A percentile compares a stretch with the other conserved stretches of the same genome.
Conservation (phyloP, 768 basidiomycete species). For the Coprinopsis cinerea region DNA sequence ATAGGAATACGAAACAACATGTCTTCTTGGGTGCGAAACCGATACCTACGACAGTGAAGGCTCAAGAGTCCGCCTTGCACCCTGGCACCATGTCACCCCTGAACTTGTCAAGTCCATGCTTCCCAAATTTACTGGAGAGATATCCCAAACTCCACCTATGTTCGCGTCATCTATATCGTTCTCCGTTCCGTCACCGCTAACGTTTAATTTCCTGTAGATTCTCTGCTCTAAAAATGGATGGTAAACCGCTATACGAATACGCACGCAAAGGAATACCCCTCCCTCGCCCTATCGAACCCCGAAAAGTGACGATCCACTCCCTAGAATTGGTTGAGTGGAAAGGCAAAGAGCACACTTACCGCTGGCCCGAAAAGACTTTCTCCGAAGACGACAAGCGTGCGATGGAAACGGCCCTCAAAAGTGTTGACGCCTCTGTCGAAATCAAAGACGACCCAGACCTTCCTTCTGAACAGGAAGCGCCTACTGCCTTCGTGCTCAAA, state of each 20-base stretch:
- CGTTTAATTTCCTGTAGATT: constrained; percentile 48
- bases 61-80: constrained; percentile 64
- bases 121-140: constrained; percentile 75
- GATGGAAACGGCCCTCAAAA: constrained; percentile 57
- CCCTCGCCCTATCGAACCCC: constrained; percentile 88
- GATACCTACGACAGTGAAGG: constrained; percentile 94
- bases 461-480: constrained; percentile 30
- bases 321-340: constrained; percentile 78
- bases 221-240: constrained; percentile 98
- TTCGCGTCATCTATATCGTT: constrained; percentile 27
- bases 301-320: constrained; percentile 75
- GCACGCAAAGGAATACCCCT: constrained; percentile 87
- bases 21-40: constrained; percentile 89
- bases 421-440: constrained; percentile 34
- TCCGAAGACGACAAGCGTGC: constrained; percentile 63
- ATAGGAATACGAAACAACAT: constrained; percentile 92
- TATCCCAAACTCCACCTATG: constrained; percentile 91
- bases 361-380: constrained; percentile 70
- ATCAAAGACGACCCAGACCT: constrained; percentile 36
- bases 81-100: constrained; percentile 80
- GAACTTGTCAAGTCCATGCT: constrained; percentile 68
- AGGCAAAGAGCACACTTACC: constrained; percentile 67
- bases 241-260: constrained; percentile 91
- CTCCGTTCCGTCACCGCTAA: constrained; percentile 1
- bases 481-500: constrained; percentile 77